Evolutionary conservation across 768 basidiomycete genomes (phyloP).

Genomic region (Lactifluus volemus): DNA sequence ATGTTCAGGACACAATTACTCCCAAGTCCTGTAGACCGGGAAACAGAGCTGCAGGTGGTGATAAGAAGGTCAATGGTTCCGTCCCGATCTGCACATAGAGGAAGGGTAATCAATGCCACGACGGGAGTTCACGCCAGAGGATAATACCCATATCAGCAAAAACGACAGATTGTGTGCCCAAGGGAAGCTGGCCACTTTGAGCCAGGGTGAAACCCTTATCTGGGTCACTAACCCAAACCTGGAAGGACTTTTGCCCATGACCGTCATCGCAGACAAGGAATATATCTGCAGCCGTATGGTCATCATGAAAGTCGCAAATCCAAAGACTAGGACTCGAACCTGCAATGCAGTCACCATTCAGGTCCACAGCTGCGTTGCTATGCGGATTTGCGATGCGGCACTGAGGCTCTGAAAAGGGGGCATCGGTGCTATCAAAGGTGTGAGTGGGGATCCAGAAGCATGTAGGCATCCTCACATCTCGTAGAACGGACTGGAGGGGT

Average conservation of each 20-base stretch:
- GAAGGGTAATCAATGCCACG: neutral
- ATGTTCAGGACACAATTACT: constrained; percentile 78
- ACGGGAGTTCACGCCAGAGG: neutral
- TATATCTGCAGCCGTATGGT: constrained; percentile 46
- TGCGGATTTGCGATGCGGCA: constrained; percentile 85
- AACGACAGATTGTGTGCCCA: constrained; percentile 66
- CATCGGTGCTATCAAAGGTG: constrained; percentile 28
- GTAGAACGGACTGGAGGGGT: constrained; percentile 47
- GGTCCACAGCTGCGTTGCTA: constrained; percentile 88
- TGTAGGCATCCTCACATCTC: constrained; percentile 44
- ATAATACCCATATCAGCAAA: constrained; percentile 84
- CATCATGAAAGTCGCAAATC: neutral
- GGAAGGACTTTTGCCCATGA: constrained; percentile 51
- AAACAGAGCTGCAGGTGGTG: constrained; percentile 70
- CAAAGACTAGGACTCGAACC: constrained; percentile 36
- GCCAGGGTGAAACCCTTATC: constrained; percentile 62
- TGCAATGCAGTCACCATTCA: constrained; percentile 93
- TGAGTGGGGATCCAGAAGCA: neutral
- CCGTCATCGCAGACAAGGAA: constrained; percentile 76
- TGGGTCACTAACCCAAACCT: constrained; percentile 91
- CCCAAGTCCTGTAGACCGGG: constrained; percentile 60
- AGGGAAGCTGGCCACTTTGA: constrained; percentile 58
- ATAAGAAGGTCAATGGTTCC: constrained; percentile 96
- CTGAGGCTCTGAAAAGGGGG: constrained; percentile 51
- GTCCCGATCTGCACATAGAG: constrained; percentile 60